These are phyloP conservation scores for Calocera cornea DNA, from an alignment of 768 basidiomycete genomes.

Conservation along the genomic window DNA sequence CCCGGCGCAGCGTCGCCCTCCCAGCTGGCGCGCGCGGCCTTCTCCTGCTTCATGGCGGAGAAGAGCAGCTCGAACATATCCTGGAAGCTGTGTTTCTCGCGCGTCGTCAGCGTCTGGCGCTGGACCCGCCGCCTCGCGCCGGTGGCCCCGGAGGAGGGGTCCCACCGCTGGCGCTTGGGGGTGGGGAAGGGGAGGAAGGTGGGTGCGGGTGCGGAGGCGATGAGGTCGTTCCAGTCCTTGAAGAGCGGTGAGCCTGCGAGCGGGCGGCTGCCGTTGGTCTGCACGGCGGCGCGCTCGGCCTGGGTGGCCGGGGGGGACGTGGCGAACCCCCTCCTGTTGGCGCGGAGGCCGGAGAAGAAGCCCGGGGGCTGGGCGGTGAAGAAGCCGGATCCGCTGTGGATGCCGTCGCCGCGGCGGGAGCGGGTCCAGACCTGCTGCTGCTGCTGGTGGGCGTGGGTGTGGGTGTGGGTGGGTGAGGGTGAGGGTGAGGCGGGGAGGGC, in stretches of 20 bases:
- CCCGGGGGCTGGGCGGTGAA: not conserved
- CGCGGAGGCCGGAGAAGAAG: not conserved
- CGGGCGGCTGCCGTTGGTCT: not conserved
- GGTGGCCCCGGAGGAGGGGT: no score
- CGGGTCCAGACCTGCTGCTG: not conserved
- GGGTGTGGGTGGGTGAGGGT: not conserved
- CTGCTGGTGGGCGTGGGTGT: not conserved
- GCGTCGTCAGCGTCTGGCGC: slow-evolving; percentile 49
- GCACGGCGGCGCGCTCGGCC: not conserved
- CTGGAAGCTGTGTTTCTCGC: slow-evolving; percentile 52
- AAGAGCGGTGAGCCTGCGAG: not conserved
- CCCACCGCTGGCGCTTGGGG: not conserved
- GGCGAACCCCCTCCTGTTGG: not conserved
- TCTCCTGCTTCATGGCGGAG: slow-evolving; percentile 31
- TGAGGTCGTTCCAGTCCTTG: not conserved
- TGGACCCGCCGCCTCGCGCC: not conserved
- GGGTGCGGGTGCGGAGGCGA: not conserved
- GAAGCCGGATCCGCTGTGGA: not conserved
- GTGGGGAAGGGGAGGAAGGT: not conserved
- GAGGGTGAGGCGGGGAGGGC: not conserved
- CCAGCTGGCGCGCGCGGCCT: not conserved
- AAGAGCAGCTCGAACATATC: slow-evolving; percentile 66
- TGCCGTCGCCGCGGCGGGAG: not conserved
- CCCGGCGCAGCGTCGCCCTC: not conserved
- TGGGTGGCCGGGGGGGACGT: not conserved